These are phyloP conservation scores for Arctium minus DNA, from an alignment of 129 eudicot species.

Conservation along the genomic window DNA sequence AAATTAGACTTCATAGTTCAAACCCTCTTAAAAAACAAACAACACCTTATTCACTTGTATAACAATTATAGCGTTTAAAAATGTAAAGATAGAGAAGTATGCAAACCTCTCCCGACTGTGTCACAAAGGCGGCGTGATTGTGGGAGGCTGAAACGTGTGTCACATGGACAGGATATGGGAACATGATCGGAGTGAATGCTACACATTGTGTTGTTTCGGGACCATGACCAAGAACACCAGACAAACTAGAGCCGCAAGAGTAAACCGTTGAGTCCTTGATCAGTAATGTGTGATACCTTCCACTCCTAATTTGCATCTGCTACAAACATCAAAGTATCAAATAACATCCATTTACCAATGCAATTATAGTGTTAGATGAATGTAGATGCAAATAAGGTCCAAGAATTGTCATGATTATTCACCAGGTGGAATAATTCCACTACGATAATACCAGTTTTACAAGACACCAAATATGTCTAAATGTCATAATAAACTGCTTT, in stretches of 20 bases:
- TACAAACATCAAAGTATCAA: background rate
- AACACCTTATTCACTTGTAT: background rate
- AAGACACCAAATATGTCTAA: background rate
- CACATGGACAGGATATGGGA: conserved; percentile 54
- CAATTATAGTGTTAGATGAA: too few species aligned
- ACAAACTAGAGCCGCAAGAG: conserved; percentile 93
- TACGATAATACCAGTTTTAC: background rate
- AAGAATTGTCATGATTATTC: too few species aligned
- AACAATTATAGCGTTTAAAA: background rate
- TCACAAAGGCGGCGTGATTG: conserved; percentile 93
- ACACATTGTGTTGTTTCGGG: conserved; percentile 82
- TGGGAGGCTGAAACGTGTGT: conserved; percentile 84
- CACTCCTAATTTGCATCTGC: conserved; percentile 94
- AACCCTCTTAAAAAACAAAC: background rate
- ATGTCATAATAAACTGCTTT: background rate
- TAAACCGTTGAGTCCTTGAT: conserved; percentile 64
- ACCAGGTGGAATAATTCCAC: too few species aligned
- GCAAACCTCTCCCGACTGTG: conserved; percentile 78
- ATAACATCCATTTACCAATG: background rate
- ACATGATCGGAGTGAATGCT: conserved; percentile 62
- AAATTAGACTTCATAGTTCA: background rate
- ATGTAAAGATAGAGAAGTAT: background rate
- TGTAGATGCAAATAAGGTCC: too few species aligned
- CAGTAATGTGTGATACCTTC: conserved; percentile 89
- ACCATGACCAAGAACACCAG: conserved; percentile 99